Percentiles rank a stretch among this genome's conserved stretches.
Evolutionary conservation across 1,284 basidiomycete genomes (phyloP).

Genomic region (Sutorius eximius): DNA sequence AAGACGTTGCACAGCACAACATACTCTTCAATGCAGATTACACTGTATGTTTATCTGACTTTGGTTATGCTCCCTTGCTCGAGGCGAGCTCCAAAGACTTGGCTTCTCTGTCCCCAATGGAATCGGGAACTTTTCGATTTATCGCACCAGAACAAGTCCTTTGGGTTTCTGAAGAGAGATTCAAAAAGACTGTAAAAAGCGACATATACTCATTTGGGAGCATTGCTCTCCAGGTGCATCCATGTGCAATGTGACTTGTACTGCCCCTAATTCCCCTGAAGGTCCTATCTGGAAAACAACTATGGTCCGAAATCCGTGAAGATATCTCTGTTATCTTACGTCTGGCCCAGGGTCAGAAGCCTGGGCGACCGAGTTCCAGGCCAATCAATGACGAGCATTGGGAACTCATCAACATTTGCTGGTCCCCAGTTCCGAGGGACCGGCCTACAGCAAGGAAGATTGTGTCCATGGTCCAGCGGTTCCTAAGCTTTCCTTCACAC

Average conservation of each 20-base stretch:
- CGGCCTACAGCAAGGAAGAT: not conserved
- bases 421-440: not conserved
- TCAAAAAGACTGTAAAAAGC: not conserved
- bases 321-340: not conserved
- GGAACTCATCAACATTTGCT: slow-evolving; percentile 5
- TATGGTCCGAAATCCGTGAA: slow-evolving; percentile 1
- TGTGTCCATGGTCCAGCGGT: not conserved
- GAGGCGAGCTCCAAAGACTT: not conserved
- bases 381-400: slow-evolving; percentile 3
- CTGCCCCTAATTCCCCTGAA: not conserved
- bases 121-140: slow-evolving; percentile 4
- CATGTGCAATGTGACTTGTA: not conserved
- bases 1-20: slow-evolving; percentile 2
- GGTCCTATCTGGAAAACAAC: slow-evolving; percentile 8
- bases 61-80: not conserved
- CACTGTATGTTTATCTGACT: slow-evolving; percentile 2
- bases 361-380: not conserved
- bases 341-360: not conserved
- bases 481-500: not conserved
- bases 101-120: not conserved
- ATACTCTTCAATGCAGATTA: slow-evolving; percentile 9
- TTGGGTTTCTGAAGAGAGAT: not conserved
- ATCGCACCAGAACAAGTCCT: not conserved
- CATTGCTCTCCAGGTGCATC: slow-evolving; percentile 1
- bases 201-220: slow-evolving; percentile 9